These are phyloP conservation scores for Phytophthora pluvialis DNA, from an alignment of 352 stramenopile species.

Conservation along the genomic window DNA sequence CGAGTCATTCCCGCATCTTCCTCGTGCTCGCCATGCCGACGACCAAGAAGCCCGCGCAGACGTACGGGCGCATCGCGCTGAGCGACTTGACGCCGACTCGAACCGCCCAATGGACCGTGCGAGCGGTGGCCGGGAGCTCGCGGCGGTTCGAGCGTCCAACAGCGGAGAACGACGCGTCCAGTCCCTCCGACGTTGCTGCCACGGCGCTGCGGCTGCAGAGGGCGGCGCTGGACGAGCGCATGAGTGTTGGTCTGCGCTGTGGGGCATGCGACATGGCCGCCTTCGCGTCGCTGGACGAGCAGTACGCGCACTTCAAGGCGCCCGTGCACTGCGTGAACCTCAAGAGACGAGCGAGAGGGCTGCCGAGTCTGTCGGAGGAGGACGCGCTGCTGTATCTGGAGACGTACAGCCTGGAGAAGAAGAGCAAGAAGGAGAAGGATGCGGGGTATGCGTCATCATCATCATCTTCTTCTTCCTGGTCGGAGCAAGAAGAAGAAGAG, in stretches of 20 bases:
- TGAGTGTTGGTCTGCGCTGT: conserved; percentile 63
- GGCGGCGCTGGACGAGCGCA: conserved; percentile 42
- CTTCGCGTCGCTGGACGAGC: conserved; percentile 81
- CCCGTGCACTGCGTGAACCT: conserved; percentile 84
- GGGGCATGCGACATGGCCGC: conserved; percentile 69
- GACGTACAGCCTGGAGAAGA: conserved; percentile 32
- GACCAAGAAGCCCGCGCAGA: conserved; percentile 34
- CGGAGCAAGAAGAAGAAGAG: conserved; percentile 23
- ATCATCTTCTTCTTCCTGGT: conserved; percentile 38
- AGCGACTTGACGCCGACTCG: conserved; percentile 60
- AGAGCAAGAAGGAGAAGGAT: conserved; percentile 28
- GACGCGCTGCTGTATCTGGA: conserved; percentile 42
- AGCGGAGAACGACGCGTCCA: conserved; percentile 5
- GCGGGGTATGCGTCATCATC: conserved; percentile 37
- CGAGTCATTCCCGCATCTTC: conserved; percentile 27
- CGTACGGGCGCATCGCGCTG: conserved; percentile 69
- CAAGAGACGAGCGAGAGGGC: conserved; percentile 71
- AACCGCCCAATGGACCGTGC: conserved; percentile 61
- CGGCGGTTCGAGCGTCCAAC: conserved; percentile 48
- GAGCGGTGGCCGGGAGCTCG: conserved; percentile 60
- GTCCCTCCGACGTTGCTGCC: conserved; percentile 14
- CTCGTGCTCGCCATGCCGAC: conserved; percentile 16
- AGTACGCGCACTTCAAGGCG: conserved; percentile 88
- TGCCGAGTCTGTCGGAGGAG: conserved; percentile 46
- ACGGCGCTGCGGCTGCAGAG: conserved; percentile 40